These are phyloP conservation scores for Leccinum ochraceum DNA, from an alignment of 768 basidiomycete species.

Conservation along the genomic window DNA sequence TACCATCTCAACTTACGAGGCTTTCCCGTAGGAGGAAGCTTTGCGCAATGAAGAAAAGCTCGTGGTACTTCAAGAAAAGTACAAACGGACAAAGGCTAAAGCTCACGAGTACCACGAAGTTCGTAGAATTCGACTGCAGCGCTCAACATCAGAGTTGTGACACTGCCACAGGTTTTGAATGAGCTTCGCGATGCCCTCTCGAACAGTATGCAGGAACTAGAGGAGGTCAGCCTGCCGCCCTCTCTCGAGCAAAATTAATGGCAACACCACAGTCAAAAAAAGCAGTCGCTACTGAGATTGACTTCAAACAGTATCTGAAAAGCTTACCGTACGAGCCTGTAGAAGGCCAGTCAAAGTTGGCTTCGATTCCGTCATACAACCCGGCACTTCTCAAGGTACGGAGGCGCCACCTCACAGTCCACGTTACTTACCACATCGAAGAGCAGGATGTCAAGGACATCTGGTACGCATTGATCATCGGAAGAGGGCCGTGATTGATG, in stretches of 20 bases:
- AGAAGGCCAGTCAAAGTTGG: constrained; percentile 14
- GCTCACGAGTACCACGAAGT: constrained; percentile 20
- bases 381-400: constrained; percentile 20
- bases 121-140: constrained; percentile 8
- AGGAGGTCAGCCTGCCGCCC: constrained; percentile 12
- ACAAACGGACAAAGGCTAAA: constrained; percentile 21
- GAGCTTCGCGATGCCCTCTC: constrained; percentile 23
- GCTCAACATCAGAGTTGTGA: neutral
- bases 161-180: constrained; percentile 15
- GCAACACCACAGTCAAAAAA: constrained; percentile 14
- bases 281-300: constrained; percentile 15
- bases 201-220: constrained; percentile 21
- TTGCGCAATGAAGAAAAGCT: constrained; percentile 11
- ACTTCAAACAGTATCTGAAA: constrained; percentile 12
- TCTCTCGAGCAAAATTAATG: constrained; percentile 1
- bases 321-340: constrained; percentile 12
- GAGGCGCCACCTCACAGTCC: neutral
- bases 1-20: constrained; percentile 1
- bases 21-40: constrained; percentile 14
- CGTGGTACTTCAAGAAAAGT: constrained; percentile 19
- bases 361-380: constrained; percentile 6
- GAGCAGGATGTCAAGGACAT: constrained; percentile 5
- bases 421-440: neutral
- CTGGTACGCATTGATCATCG: constrained; percentile 12
- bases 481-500: neutral